Conservation (phyloP, 495 filamentous ascomycete genomes). For the Paragyromitra xinjiangensis region DNA sequence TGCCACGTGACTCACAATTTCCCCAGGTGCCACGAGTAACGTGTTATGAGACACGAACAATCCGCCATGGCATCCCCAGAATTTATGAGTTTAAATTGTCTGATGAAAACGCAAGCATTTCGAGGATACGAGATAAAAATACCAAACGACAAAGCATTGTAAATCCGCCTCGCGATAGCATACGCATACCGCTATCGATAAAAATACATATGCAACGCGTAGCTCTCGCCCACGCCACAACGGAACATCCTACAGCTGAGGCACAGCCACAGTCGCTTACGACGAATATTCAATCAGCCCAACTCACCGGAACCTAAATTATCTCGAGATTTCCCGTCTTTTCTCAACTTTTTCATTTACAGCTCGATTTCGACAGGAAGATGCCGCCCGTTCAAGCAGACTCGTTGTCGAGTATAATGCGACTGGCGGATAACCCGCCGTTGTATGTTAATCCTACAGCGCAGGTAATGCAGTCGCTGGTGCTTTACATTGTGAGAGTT, state of each 20-base stretch:
- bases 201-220: neutral
- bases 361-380: neutral
- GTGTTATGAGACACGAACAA: neutral
- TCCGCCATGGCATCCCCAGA: neutral
- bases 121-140: neutral
- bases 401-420: conserved; percentile 80
- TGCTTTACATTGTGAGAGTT: conserved; percentile 89
- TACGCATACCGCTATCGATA: neutral
- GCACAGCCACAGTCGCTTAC: conserved; percentile 26
- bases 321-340: conserved; percentile 5
- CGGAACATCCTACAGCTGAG: neutral
- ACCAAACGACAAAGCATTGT: neutral
- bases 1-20: too few species aligned
- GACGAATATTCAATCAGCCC: neutral
- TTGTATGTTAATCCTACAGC: conserved; percentile 80
- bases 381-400: conserved; percentile 66
- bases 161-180: neutral
- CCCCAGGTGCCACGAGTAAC: too few species aligned
- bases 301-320: neutral
- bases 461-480: conserved; percentile 70
- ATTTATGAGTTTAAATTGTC: neutral
- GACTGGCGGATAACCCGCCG: conserved; percentile 85
- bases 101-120: neutral
- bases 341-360: neutral
- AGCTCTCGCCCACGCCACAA: neutral